phyloP scores from a whole-genome alignment of 805 yeast species.

The Starmerella kuoi region DNA sequence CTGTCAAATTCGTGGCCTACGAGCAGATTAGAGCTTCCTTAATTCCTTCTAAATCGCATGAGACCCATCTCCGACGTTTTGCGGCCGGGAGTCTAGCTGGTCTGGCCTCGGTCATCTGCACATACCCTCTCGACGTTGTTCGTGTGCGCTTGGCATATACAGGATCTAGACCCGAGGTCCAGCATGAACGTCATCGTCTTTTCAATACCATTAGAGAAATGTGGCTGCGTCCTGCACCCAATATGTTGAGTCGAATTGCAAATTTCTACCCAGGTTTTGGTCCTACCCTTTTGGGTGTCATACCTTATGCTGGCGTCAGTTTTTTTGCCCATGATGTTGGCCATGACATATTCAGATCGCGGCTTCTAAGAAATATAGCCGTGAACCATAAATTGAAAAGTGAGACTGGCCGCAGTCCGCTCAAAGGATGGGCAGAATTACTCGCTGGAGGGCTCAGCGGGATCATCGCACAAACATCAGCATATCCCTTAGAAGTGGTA shows the following conservation, averaged over 20 bases:
- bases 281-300: constrained; percentile 89
- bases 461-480: constrained; percentile 86
- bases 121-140: constrained; percentile 84
- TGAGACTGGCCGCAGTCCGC: constrained; percentile 41
- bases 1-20: constrained; percentile 89
- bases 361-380: constrained; percentile 38
- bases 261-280: constrained; percentile 91
- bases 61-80: constrained; percentile 69
- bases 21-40: constrained; percentile 75
- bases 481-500: constrained; percentile 91
- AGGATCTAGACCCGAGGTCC: constrained; percentile 30
- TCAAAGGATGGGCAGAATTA: constrained; percentile 83
- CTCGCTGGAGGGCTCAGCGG: constrained; percentile 95
- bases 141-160: constrained; percentile 84
- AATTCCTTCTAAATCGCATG: constrained; percentile 63
- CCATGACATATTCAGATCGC: constrained; percentile 74
- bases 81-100: constrained; percentile 88
- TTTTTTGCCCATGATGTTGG: constrained; percentile 85
- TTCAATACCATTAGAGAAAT: constrained; percentile 25
- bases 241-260: constrained; percentile 1
- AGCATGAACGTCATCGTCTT: constrained; percentile 24
- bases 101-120: constrained; percentile 67
- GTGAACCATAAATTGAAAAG: constrained; percentile 20
- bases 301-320: constrained; percentile 96
- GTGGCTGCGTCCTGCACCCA: constrained; percentile 20